Evolutionary conservation across 179 eudicot species (phyloP).

Genomic region (Actinidia arguta): DNA sequence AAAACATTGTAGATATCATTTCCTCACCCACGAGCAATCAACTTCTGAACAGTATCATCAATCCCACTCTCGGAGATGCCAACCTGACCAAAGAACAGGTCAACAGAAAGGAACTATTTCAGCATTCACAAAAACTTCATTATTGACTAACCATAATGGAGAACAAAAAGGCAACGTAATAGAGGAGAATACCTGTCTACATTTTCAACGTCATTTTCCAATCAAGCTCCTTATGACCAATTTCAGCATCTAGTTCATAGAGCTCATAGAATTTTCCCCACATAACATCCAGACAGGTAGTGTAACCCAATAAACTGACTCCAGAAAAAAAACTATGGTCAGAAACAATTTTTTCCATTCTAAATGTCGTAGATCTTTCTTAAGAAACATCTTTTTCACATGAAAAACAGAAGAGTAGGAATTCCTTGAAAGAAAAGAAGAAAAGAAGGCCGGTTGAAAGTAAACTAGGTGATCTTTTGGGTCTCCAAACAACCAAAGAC

Average conservation of each 20-base stretch:
- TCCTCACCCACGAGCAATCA: constrained; percentile 93
- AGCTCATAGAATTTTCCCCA: constrained; percentile 98
- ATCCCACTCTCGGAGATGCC: constrained; percentile 95
- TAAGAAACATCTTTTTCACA: not conserved
- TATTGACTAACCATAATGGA: not conserved
- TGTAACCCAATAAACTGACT: not conserved
- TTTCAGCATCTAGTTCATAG: constrained; percentile 97
- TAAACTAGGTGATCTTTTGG: not conserved
- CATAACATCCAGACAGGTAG: not conserved
- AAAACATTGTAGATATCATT: constrained; percentile 10
- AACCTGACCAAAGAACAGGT: constrained; percentile 57
- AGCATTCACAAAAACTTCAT: not conserved
- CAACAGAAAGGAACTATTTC: constrained; percentile 5
- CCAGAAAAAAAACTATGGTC: not conserved
- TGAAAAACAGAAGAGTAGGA: not conserved
- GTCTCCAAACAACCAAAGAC: not conserved
- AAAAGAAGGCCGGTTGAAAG: no score
- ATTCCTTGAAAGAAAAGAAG: not conserved
- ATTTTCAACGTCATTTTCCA: constrained; percentile 96
- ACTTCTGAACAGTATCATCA: constrained; percentile 97
- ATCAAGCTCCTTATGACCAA: constrained; percentile 98
- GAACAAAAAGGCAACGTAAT: not conserved
- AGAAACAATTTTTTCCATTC: constrained; percentile 2
- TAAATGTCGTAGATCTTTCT: not conserved
- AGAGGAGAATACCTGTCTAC: constrained; percentile 75